Percentiles rank a stretch among this genome's conserved stretches.
phyloP scores from a whole-genome alignment of 495 filamentous ascomycete genomes.

The Aspergillus sclerotioniger region DNA sequence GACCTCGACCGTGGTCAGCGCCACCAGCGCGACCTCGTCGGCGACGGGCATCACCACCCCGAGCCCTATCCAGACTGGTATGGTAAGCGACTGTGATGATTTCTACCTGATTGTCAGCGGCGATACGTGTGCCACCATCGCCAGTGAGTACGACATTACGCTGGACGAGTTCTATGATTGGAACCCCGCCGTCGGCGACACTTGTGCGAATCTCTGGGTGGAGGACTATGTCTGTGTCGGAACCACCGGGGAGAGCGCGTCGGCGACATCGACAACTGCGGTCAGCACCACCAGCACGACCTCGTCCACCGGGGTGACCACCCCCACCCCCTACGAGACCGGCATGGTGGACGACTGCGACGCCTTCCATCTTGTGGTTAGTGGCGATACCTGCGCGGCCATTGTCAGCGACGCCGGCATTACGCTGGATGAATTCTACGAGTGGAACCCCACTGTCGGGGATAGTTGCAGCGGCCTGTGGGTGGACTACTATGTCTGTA shows the following conservation, averaged over 20 bases:
- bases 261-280: conserved; percentile 6
- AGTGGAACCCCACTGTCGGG: conserved; percentile 7
- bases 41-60: not conserved
- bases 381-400: conserved; percentile 23
- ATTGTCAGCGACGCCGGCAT: conserved; percentile 22
- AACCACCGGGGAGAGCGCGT: not conserved
- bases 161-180: not conserved
- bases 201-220: not conserved
- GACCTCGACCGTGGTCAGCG: not conserved
- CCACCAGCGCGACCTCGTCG: not conserved
- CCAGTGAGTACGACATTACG: not conserved
- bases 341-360: conserved; percentile 23
- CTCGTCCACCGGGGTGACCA: conserved; percentile 14
- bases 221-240: conserved; percentile 9
- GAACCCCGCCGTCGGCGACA: not conserved
- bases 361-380: conserved; percentile 18
- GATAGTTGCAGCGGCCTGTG: too few species aligned
- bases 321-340: conserved; percentile 19
- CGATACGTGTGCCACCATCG: conserved; percentile 3
- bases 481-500: too few species aligned
- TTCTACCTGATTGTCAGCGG: conserved; percentile 10
- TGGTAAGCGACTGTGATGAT: not conserved
- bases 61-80: conserved; percentile 2
- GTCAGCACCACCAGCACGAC: conserved; percentile 4
- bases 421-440: conserved; percentile 2